Evolutionary conservation across 2,329 filamentous ascomycete species (phyloP).

Genomic region (Phaeosphaeriaceae sp.): DNA sequence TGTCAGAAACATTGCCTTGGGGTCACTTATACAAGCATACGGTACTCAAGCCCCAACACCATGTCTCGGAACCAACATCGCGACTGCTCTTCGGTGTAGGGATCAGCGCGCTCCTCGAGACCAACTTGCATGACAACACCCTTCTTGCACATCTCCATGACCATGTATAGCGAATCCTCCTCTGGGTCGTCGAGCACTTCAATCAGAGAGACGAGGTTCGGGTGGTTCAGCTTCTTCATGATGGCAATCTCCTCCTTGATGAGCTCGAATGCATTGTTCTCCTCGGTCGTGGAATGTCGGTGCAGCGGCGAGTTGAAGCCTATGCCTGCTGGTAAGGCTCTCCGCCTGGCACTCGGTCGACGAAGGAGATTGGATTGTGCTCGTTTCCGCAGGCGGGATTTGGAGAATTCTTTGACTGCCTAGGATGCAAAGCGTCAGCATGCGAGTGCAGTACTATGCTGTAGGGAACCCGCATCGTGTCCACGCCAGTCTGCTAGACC

Average conservation of each 20-base stretch:
- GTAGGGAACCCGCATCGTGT: conserved; percentile 34
- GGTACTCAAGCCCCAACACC: conserved; percentile 89
- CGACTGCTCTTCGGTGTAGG: conserved; percentile 71
- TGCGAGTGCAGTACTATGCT: conserved; percentile 20
- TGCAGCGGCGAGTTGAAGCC: conserved; percentile 72
- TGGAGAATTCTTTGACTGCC: conserved; percentile 98
- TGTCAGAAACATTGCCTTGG: no score
- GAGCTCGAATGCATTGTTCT: conserved; percentile 78
- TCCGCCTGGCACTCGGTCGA: conserved; percentile 64
- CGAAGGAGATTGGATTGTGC: conserved; percentile 88
- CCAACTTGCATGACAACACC: conserved; percentile 93
- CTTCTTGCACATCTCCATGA: conserved; percentile 91
- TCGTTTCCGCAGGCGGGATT: conserved; percentile 85
- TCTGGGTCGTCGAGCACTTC: conserved; percentile 98
- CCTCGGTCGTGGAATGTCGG: conserved; percentile 64
- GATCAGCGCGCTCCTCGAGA: conserved; percentile 68
- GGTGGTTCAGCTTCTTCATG: conserved; percentile 95
- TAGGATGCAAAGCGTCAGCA: conserved; percentile 53
- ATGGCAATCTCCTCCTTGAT: conserved; percentile 97
- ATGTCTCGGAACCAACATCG: conserved; percentile 93
- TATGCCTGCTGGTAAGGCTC: conserved; percentile 60
- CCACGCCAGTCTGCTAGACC: conserved; percentile 5
- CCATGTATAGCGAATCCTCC: conserved; percentile 97
- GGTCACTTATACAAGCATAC: no score
- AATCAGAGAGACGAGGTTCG: conserved; percentile 93